Percentiles rank a stretch among this genome's conserved stretches.
phyloP scores from a whole-genome alignment of 768 basidiomycete genomes.

The Suillus placidus region DNA sequence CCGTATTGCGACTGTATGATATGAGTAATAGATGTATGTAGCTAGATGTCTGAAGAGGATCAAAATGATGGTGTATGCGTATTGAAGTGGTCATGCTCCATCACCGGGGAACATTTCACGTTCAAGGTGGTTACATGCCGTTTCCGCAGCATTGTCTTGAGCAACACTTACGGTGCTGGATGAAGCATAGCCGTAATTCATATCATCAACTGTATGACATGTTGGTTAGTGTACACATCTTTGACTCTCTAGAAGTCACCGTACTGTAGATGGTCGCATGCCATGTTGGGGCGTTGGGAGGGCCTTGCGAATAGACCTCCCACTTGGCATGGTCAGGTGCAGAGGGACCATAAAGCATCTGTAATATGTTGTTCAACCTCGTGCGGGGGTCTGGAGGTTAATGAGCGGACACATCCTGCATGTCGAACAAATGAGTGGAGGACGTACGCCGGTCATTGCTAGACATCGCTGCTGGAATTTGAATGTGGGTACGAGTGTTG shows the following conservation, averaged over 20 bases:
- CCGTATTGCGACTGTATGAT: not conserved
- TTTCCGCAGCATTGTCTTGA: not conserved
- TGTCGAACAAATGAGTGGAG: not conserved
- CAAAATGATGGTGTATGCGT: too few species aligned
- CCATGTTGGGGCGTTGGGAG: not conserved
- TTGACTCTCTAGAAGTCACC: not conserved
- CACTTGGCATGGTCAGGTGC: not conserved
- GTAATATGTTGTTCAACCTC: not conserved
- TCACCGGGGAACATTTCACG: not conserved
- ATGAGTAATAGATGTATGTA: too few species aligned
- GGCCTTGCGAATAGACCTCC: not conserved
- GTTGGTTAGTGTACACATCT: not conserved
- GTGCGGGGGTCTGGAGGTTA: conserved; percentile 2
- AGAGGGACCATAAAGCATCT: not conserved
- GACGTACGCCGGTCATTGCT: not conserved
- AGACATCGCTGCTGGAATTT: not conserved
- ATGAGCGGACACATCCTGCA: not conserved
- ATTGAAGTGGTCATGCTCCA: not conserved
- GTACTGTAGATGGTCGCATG: not conserved
- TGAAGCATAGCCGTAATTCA: not conserved
- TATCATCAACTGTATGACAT: not conserved
- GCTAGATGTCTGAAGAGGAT: not conserved
- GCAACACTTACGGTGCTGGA: not conserved
- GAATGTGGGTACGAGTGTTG: not conserved
- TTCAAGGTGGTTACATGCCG: not conserved